Evolutionary conservation across 352 stramenopile genomes (phyloP).

Genomic region (Pythium chondricola): DNA sequence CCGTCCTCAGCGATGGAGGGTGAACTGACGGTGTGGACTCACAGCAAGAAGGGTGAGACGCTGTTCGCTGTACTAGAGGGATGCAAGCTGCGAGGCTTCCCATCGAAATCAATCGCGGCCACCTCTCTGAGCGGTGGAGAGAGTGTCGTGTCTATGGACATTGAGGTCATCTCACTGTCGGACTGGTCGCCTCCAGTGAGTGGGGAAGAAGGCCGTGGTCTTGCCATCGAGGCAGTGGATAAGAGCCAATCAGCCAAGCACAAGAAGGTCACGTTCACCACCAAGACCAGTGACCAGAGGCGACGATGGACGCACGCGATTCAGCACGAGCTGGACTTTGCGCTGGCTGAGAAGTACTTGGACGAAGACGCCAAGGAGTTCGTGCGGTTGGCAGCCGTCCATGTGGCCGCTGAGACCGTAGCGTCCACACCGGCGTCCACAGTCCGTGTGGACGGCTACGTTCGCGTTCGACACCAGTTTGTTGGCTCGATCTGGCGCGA

Average conservation of each 20-base stretch:
- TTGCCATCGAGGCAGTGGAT: neutral
- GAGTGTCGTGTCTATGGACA: conserved; percentile 11
- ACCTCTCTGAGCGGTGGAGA: neutral
- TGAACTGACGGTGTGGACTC: conserved; percentile 28
- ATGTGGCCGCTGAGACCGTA: conserved; percentile 4
- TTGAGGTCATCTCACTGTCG: conserved; percentile 31
- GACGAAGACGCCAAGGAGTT: conserved; percentile 51
- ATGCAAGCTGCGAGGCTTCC: conserved; percentile 10
- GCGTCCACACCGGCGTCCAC: neutral
- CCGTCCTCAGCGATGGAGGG: conserved; percentile 46
- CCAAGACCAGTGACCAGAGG: conserved; percentile 27
- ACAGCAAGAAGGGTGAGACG: neutral
- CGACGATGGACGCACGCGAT: conserved; percentile 46
- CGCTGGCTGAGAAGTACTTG: conserved; percentile 46
- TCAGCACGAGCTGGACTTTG: conserved; percentile 55
- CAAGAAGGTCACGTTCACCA: conserved; percentile 29
- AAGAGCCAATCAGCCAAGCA: neutral
- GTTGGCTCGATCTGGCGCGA: conserved; percentile 21
- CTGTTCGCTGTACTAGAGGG: conserved; percentile 15
- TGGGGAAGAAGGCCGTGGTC: conserved; percentile 3
- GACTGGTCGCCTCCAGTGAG: conserved; percentile 33
- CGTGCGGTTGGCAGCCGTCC: conserved; percentile 37
- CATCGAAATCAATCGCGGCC: conserved; percentile 1
- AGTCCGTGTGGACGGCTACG: conserved; percentile 14
- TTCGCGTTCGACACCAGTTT: conserved; percentile 19